Base-by-base conservation (phyloP, 1,284 basidiomycete species). In the Heterobasidion occidentale region DNA sequence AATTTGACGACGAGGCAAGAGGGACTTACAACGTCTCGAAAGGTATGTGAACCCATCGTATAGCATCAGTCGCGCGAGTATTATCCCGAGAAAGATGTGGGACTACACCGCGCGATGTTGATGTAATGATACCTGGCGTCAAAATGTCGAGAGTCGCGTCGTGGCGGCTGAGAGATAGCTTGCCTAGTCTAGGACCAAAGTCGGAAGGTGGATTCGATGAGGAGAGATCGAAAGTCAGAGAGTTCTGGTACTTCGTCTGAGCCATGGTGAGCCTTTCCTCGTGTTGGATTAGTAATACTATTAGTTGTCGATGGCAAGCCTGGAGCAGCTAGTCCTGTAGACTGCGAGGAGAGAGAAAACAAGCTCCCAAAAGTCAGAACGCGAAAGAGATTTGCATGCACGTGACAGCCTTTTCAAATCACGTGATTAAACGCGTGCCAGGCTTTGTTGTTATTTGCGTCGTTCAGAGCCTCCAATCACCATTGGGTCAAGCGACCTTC, bases 21-120 rank as follows among this genome's bases (percentile, higher is more conserved):
- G 36, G 12, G 9, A 33, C 88, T 78, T 67, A 91, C 90, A 92
- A 91, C 33, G 84, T 80, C 70, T 92, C 90, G 63, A 90, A 90
- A 0, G 88, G 81, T 0, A 90, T 68, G 60, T 88, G 77, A 0
- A 88, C 70, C 79, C 84, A 88, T 58, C 68, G 74, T 36, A 88
- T 77, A 0, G 80, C 75, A 7, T 71, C 65, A 1, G 80, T 79
- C 20, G 65, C 58, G 15, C 65, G 64, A 9, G 77, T 70, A 60
- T 88, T 81, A 63, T 90, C 88, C 44, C 78, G 71, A 8, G 87
- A 85, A 6, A 92, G 72, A 69, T 92, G 90, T 2, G 85, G 84
- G 0, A 92, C 74, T 33, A 86, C 71, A 0, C 90, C 90, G 27
- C 88, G 81, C 48, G 84, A 85, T 8, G 88, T 87, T 5, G 77